A percentile compares a stretch with the other conserved stretches of the same genome.
Conservation (phyloP, 2,329 filamentous ascomycete genomes). For the Diaporthe citriasiana region DNA sequence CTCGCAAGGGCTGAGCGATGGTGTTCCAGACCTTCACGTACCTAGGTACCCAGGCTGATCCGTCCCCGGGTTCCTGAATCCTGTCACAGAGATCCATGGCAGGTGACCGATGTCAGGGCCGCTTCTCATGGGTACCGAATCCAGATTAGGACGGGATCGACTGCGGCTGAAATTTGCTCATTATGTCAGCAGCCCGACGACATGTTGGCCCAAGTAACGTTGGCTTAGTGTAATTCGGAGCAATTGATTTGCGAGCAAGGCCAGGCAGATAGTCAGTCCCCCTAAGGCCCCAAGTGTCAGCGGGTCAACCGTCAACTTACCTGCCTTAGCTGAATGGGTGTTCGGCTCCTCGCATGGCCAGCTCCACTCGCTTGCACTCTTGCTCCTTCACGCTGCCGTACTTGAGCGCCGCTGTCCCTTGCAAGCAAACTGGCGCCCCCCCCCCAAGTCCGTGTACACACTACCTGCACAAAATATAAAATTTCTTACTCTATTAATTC, state of each 20-base stretch:
- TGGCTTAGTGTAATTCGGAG: too few relatives aligned
- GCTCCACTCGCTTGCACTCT: background rate
- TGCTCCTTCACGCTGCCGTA: background rate
- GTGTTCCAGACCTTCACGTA: background rate
- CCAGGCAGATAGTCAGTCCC: background rate
- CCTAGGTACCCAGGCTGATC: constrained; percentile 18
- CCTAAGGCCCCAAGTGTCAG: too few relatives aligned
- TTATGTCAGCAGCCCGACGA: constrained; percentile 28
- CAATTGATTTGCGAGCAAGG: background rate
- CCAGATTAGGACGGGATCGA: background rate
- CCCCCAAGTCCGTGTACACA: too few relatives aligned
- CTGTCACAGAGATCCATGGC: background rate
- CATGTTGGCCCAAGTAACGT: constrained; percentile 4
- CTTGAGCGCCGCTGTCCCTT: background rate
- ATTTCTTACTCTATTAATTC: too few relatives aligned
- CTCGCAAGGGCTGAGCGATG: background rate
- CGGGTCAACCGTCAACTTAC: background rate
- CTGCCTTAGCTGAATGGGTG: background rate
- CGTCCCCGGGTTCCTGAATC: constrained; percentile 20
- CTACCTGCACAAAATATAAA: too few relatives aligned
- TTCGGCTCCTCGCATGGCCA: background rate
- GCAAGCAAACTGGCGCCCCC: too few relatives aligned
- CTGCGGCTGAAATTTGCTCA: background rate
- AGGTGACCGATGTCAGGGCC: constrained; percentile 22
- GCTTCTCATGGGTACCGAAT: background rate